These are phyloP conservation scores for Eucalyptus sp. DNA, from an alignment of 345 rosid genomes.

Conservation along the genomic window DNA sequence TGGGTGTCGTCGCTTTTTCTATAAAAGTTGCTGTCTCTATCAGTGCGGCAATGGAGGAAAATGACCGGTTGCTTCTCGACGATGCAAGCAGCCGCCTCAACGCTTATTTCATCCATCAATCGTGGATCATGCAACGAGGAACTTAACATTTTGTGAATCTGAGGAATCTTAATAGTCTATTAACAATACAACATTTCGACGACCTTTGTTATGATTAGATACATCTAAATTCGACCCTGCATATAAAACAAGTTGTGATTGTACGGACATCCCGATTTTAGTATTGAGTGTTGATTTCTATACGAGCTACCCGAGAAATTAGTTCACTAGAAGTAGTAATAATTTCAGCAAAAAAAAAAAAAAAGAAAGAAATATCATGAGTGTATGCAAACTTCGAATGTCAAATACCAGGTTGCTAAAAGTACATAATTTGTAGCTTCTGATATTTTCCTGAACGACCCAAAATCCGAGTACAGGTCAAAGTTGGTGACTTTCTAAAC, in stretches of 20 bases:
- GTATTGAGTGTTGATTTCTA: not conserved
- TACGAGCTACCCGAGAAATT: not conserved
- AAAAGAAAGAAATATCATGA: not conserved
- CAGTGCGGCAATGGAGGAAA: not conserved
- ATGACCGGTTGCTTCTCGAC: not conserved
- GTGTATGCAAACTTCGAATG: not conserved
- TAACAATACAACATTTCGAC: too few relatives aligned
- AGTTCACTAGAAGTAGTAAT: not conserved
- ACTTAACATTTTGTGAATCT: too few relatives aligned
- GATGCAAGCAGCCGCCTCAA: not conserved
- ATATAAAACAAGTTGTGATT: not conserved
- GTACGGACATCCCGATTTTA: not conserved
- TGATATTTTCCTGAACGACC: not conserved
- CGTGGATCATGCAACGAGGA: not conserved
- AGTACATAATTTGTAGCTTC: not conserved
- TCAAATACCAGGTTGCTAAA: not conserved
- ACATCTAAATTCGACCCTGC: not conserved
- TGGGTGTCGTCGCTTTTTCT: not conserved
- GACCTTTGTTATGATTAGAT: not conserved
- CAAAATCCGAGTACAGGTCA: not conserved
- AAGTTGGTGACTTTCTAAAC: not conserved
- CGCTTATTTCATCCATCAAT: not conserved
- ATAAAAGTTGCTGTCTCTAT: not conserved
- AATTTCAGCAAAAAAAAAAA: not conserved
- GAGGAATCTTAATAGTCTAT: not conserved